Conservation (phyloP, 2,329 filamentous ascomycete species). For the Colletotrichum sp. region DNA sequence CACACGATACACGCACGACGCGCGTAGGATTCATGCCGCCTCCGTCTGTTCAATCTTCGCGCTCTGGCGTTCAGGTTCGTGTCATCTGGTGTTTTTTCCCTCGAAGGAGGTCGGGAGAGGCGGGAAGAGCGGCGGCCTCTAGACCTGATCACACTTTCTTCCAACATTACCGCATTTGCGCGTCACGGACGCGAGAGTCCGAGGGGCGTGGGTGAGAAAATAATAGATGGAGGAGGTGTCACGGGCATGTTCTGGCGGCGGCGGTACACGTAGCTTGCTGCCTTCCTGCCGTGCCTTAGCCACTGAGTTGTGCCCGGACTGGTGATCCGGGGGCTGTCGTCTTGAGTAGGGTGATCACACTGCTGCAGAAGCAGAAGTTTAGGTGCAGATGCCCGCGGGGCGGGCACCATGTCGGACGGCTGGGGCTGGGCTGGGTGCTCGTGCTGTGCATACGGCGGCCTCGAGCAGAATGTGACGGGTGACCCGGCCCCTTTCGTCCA, state of each 20-base stretch:
- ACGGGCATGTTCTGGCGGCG: not conserved
- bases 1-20: not conserved
- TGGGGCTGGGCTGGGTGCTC: not conserved
- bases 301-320: not conserved
- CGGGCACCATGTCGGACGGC: not conserved
- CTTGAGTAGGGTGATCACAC: not conserved
- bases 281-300: not conserved
- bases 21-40: not conserved
- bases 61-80: not conserved
- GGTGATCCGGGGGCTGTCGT: not conserved
- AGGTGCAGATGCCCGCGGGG: not conserved
- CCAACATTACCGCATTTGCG: not conserved
- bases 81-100: not conserved
- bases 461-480: not conserved
- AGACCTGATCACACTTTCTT: not conserved
- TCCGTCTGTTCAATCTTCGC: not conserved
- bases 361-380: not conserved
- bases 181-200: not conserved
- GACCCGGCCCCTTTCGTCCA: not conserved
- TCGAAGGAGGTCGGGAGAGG: not conserved
- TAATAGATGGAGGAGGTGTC: not conserved
- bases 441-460: not conserved
- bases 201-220: not conserved
- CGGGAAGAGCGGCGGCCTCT: not conserved
- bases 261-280: not conserved